phyloP scores from a whole-genome alignment of 176 grass and related monocot species.

The Urochloa ruziziensis region DNA sequence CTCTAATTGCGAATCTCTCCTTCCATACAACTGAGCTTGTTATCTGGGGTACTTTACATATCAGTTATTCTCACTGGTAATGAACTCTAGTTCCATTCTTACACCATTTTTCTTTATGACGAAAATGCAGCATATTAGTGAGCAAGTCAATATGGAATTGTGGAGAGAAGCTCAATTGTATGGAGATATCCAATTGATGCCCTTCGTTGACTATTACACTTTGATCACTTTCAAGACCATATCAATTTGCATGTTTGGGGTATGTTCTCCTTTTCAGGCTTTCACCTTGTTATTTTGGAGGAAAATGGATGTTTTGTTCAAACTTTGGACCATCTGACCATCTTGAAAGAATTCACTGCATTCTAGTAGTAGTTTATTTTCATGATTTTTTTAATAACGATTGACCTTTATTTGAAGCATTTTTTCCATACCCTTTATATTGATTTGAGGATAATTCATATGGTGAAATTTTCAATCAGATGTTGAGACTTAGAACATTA shows the following conservation, averaged over 20 bases:
- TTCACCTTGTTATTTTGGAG: constrained; percentile 12
- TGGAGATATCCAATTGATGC: constrained; percentile 90
- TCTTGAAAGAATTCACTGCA: neutral
- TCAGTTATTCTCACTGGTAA: constrained; percentile 15
- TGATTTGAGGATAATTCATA: neutral
- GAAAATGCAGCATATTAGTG: constrained; percentile 69
- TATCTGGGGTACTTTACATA: constrained; percentile 16
- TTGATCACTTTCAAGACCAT: constrained; percentile 84
- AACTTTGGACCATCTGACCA: neutral
- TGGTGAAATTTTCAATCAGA: neutral
- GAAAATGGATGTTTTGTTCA: neutral
- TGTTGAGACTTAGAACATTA: neutral
- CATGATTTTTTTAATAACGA: neutral
- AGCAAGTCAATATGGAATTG: constrained; percentile 77
- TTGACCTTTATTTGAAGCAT: neutral
- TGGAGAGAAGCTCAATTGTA: constrained; percentile 84
- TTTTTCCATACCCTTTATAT: neutral
- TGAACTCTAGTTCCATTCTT: constrained; percentile 2
- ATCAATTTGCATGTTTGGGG: constrained; percentile 77
- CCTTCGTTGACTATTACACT: constrained; percentile 93
- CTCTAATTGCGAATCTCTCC: too few species aligned
- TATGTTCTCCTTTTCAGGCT: constrained; percentile 49
- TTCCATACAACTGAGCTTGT: neutral
- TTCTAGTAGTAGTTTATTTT: neutral
- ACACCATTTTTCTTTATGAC: neutral